Conservation (phyloP, 306 rosid species). For the Vicia villosa region DNA sequence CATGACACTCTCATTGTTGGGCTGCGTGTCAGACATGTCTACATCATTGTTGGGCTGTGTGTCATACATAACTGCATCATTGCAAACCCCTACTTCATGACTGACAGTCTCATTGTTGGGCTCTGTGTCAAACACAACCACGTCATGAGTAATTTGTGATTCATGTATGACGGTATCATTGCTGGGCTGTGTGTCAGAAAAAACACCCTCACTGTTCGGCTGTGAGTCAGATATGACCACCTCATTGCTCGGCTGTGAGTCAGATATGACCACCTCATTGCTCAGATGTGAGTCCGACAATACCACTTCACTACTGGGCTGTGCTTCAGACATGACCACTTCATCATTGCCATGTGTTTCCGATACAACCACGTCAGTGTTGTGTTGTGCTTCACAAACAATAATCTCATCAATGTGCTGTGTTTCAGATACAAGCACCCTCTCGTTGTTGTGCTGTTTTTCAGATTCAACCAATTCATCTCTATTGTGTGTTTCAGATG, state of each 20-base stretch:
- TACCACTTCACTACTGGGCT: slow-evolving; percentile 9
- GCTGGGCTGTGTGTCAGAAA: too few relatives aligned
- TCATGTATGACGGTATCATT: too few relatives aligned
- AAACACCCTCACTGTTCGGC: too few relatives aligned
- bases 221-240: too few relatives aligned
- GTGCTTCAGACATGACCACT: slow-evolving; percentile 28
- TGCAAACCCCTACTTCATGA: background rate
- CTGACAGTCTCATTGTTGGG: background rate
- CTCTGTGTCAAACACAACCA: slow-evolving; percentile 18
- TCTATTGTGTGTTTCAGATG: slow-evolving; percentile 24
- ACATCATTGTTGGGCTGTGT: slow-evolving; percentile 17
- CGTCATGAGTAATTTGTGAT: slow-evolving; percentile 5
- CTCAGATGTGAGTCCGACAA: slow-evolving; percentile 12
- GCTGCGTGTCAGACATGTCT: slow-evolving; percentile 28
- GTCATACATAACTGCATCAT: slow-evolving; percentile 8
- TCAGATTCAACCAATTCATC: slow-evolving; percentile 27
- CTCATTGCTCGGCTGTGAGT: slow-evolving; percentile 3
- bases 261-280: slow-evolving; percentile 9
- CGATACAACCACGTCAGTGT: slow-evolving; percentile 11
- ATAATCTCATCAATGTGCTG: background rate
- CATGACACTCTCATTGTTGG: slow-evolving; percentile 4
- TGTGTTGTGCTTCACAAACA: slow-evolving; percentile 26
- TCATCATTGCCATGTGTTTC: slow-evolving; percentile 9
- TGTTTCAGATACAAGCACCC: background rate
- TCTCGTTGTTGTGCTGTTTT: background rate